These are phyloP conservation scores for Flaveria ramosissima DNA, from an alignment of 129 eudicot genomes.

Conservation along the genomic window DNA sequence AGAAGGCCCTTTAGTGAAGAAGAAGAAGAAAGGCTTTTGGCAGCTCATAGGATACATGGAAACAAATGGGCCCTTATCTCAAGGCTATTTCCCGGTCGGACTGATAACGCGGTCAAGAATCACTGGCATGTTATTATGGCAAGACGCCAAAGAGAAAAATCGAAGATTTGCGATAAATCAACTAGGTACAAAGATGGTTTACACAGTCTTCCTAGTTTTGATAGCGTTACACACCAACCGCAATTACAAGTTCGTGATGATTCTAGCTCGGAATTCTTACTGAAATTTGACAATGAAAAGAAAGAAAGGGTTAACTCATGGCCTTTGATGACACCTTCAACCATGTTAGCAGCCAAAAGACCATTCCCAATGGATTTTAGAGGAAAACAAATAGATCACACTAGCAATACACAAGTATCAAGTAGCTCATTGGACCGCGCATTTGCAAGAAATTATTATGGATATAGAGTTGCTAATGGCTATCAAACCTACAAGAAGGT, in stretches of 20 bases:
- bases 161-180: slow-evolving; percentile 52
- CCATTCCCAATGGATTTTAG: slow-evolving; percentile 15
- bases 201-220: slow-evolving; percentile 5
- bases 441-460: slow-evolving; percentile 4
- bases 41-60: slow-evolving; percentile 83
- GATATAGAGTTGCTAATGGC: slow-evolving; percentile 34
- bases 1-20: slow-evolving; percentile 74
- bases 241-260: not conserved
- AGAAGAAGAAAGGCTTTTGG: slow-evolving; percentile 73
- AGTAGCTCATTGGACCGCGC: slow-evolving; percentile 17
- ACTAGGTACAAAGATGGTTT: slow-evolving; percentile 25
- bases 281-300: slow-evolving; percentile 39
- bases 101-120: slow-evolving; percentile 79
- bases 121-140: slow-evolving; percentile 82
- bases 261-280: slow-evolving; percentile 21
- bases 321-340: slow-evolving; percentile 36
- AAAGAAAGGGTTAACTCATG: slow-evolving; percentile 40
- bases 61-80: slow-evolving; percentile 96
- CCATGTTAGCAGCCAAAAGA: slow-evolving; percentile 16
- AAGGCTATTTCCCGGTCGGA: slow-evolving; percentile 77
- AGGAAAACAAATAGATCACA: slow-evolving; percentile 24
- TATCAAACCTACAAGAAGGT: slow-evolving; percentile 30
- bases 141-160: slow-evolving; percentile 67
- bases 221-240: slow-evolving; percentile 5
- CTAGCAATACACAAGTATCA: slow-evolving; percentile 2